A percentile compares a stretch with the other conserved stretches of the same genome.
phyloP scores from a whole-genome alignment of 306 rosid species.

The Vigna unguiculata region DNA sequence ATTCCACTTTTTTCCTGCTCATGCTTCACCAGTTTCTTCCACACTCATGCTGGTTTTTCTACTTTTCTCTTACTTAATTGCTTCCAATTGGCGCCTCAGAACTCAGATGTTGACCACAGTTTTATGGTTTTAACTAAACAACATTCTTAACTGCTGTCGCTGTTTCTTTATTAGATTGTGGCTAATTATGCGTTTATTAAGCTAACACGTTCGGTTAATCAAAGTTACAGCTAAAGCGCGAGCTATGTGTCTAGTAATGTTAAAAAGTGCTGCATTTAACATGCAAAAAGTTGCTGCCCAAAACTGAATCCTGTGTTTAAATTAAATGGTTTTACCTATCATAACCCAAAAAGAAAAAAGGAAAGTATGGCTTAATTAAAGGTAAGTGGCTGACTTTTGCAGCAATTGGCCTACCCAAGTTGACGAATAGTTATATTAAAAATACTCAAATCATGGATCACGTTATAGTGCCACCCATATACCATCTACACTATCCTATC shows the following conservation, averaged over 20 bases:
- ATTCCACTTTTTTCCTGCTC: slow-evolving; percentile 48
- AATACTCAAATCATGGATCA: slow-evolving; percentile 1
- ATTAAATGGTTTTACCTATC: slow-evolving; percentile 5
- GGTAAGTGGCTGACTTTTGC: slow-evolving; percentile 41
- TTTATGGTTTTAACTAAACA: neutral
- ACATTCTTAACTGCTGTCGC: neutral
- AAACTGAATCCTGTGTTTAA: slow-evolving; percentile 20
- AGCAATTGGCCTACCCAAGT: slow-evolving; percentile 35
- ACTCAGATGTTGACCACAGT: neutral
- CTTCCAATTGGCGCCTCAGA: neutral
- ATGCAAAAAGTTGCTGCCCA: slow-evolving; percentile 7
- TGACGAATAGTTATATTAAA: neutral
- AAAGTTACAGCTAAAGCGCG: slow-evolving; percentile 19
- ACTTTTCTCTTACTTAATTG: neutral
- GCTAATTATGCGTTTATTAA: slow-evolving; percentile 8
- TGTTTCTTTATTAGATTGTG: neutral
- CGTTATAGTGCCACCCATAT: slow-evolving; percentile 7
- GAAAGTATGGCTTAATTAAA: slow-evolving; percentile 20
- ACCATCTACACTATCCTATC: slow-evolving; percentile 4
- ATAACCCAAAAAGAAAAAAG: neutral
- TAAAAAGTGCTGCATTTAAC: slow-evolving; percentile 20
- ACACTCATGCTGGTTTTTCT: slow-evolving; percentile 30
- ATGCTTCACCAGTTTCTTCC: slow-evolving; percentile 34
- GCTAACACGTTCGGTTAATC: slow-evolving; percentile 16
- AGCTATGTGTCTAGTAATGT: slow-evolving; percentile 28